Evolutionary conservation across 148 eudicot genomes (phyloP), one percentile per base, ranked within the genome.

Genomic region (Vaccinium myrtillus): DNA sequence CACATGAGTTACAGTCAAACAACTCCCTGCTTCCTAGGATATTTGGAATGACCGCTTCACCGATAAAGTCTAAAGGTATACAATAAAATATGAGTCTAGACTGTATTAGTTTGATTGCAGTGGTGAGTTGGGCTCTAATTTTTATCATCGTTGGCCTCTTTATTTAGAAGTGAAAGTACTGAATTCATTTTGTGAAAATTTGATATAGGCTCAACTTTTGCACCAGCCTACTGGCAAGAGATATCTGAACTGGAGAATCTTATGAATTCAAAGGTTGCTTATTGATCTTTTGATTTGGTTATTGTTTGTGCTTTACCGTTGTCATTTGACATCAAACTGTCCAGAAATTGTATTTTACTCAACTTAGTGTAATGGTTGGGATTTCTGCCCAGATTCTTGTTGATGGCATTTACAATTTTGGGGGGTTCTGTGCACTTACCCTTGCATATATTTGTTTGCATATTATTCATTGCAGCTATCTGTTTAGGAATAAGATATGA

Each of bases 41-140:
- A 75, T 89, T 97, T 83, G 99, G 98, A 79, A 95, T 97, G 99
- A 97, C 99, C 54, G 99, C 98, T 77, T 95, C 98, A 11, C 99
- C 94, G 5, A 88, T 95, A 13, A 97, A 94, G 85, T 86, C 95
- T 25, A 97, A 94, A 93, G 98, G 95, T 90, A 58, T 58, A 4
- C 27, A 75, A 81, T 75, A 78, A 43, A 84, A 86, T n/a, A 85
- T 58, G 46, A 59, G 12, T 14, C 30, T 46, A 8, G 48, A 36
- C 39, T 55, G 48, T 48, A 80, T 83, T 56, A 27, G 25, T 46
- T 50, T 51, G 8, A 51, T 46, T 76, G 54, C 36, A 69, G 74
- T 30, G 18, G 77, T 51, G 58, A 21, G 61, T n/a, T 53, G 27
- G 53, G 67, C 30, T 63, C 15, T 21, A 11, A 53, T 2, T 83